These are phyloP conservation scores for Takakia lepidozioides DNA, from an alignment of 225 moss, liverwort and hornwort genomes.

Conservation along the genomic window DNA sequence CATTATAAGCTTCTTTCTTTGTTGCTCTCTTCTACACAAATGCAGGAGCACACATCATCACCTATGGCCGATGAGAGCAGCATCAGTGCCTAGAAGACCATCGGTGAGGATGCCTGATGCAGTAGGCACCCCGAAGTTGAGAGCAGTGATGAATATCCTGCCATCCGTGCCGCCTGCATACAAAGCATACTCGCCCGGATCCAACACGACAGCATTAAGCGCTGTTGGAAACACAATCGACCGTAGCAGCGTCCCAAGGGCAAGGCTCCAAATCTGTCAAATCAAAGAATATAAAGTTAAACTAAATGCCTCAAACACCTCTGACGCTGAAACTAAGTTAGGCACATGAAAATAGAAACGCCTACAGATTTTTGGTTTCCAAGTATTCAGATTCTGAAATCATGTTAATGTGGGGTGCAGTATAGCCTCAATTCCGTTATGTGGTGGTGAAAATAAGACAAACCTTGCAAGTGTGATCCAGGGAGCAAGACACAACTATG, in stretches of 20 bases:
- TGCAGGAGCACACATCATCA: too few species aligned
- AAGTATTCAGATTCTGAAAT: too few species aligned
- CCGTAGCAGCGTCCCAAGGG: constrained; percentile 78
- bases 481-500: constrained; percentile 93
- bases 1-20: too few species aligned
- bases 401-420: too few species aligned
- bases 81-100: constrained; percentile 86
- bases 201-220: constrained; percentile 76
- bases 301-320: too few species aligned
- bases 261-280: constrained; percentile 93
- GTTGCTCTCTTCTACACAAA: too few species aligned
- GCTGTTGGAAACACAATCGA: constrained; percentile 94
- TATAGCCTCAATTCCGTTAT: too few species aligned
- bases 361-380: too few species aligned
- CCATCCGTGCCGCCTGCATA: constrained; percentile 97
- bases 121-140: constrained; percentile 93
- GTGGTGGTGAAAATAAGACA: neutral
- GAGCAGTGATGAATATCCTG: constrained; percentile 91
- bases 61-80: constrained; percentile 96
- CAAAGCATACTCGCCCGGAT: constrained; percentile 94
- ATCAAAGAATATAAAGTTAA: too few species aligned
- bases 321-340: too few species aligned
- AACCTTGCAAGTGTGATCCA: constrained; percentile 99
- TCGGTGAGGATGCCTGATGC: constrained; percentile 80
- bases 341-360: too few species aligned